Evolutionary conservation across 1,139 yeast species (phyloP).

Genomic region (Yamadazyma sp.): DNA sequence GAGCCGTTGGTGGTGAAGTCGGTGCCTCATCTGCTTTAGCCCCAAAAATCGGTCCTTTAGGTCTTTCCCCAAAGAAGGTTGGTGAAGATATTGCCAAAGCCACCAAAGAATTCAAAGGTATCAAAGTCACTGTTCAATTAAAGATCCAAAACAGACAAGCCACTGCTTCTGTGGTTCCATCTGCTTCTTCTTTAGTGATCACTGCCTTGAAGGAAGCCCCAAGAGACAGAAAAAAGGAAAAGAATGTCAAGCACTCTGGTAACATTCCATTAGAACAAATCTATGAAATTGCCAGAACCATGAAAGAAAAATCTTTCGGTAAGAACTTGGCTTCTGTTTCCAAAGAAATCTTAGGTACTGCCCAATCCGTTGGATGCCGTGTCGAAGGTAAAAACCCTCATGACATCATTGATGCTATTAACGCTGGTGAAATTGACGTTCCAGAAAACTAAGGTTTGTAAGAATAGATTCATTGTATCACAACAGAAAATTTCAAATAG

Average conservation of each 20-base stretch:
- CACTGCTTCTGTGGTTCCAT: constrained; percentile 97
- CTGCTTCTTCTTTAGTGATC: constrained; percentile 98
- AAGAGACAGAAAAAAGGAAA: constrained; percentile 99
- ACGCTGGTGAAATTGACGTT: constrained; percentile 97
- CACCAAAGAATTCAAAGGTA: constrained; percentile 98
- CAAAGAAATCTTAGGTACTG: constrained; percentile 99
- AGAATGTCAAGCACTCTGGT: constrained; percentile 99
- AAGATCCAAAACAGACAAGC: constrained; percentile 99
- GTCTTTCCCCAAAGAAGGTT: constrained; percentile 99
- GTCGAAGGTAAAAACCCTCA: constrained; percentile 99
- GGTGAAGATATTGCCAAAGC: constrained; percentile 99
- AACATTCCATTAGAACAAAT: constrained; percentile 97
- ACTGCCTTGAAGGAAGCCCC: constrained; percentile 99
- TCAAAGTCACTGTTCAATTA: constrained; percentile 97
- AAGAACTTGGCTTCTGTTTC: constrained; percentile 95
- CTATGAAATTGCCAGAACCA: constrained; percentile 95
- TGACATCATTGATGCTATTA: constrained; percentile 95
- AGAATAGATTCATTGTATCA: constrained; percentile 13
- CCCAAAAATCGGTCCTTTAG: constrained; percentile 99
- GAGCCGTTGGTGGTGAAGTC: constrained; percentile 99
- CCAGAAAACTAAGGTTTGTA: constrained; percentile 70
- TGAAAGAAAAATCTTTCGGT: constrained; percentile 98
- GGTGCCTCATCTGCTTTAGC: constrained; percentile 99
- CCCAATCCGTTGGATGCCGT: constrained; percentile 99
- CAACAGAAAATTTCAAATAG: constrained; percentile 4